phyloP scores from a whole-genome alignment of 1,284 basidiomycete genomes.

The Leccinum pachyderme region DNA sequence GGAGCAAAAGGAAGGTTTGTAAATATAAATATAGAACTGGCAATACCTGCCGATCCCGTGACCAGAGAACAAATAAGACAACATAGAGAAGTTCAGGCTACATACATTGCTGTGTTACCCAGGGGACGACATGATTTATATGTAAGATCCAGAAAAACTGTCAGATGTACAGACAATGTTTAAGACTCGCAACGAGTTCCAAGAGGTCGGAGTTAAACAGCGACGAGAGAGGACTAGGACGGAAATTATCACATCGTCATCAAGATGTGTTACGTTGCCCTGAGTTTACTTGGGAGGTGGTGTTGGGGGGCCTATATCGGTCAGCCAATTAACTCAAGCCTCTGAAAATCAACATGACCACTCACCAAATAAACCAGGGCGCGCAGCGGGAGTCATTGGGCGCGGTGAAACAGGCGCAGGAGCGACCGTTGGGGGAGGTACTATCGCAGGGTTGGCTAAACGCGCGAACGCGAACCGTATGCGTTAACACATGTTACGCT shows the following conservation, averaged over 20 bases:
- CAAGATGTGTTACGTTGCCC: neutral
- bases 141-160: neutral
- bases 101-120: no score
- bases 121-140: no score
- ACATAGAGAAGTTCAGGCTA: neutral
- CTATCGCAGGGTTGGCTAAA: constrained; percentile 54
- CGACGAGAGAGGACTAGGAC: neutral
- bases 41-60: neutral
- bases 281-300: constrained; percentile 52
- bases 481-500: neutral
- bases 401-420: constrained; percentile 35
- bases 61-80: neutral
- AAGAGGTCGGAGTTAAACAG: neutral
- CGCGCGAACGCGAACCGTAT: constrained; percentile 9
- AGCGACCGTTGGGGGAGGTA: constrained; percentile 48
- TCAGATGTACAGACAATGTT: neutral
- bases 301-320: constrained; percentile 48
- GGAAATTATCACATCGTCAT: neutral
- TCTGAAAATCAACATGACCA: neutral
- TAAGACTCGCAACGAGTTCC: neutral
- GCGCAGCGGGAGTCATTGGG: constrained; percentile 45
- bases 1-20: neutral
- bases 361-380: constrained; percentile 63
- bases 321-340: neutral
- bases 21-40: neutral